Percentiles rank a stretch among this genome's conserved stretches.
Evolutionary conservation across 2,329 filamentous ascomycete genomes (phyloP).

Genomic region (Trichoderma asperellum): DNA sequence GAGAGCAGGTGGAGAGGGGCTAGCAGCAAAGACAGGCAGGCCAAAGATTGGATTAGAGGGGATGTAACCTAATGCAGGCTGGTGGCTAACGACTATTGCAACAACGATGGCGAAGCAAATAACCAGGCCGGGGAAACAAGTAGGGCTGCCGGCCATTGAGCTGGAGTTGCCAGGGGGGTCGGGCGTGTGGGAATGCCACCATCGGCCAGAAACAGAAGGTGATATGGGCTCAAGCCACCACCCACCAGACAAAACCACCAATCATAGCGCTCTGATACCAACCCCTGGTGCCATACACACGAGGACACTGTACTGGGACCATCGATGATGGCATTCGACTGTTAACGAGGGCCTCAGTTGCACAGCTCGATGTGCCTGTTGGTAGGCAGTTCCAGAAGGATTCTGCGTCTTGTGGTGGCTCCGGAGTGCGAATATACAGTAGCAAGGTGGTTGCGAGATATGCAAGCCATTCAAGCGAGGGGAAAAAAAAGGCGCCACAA

Average conservation of each 20-base stretch:
- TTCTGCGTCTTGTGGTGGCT: conserved; percentile 32
- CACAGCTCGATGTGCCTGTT: conserved; percentile 28
- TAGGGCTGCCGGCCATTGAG: conserved; percentile 37
- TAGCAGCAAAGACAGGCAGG: conserved; percentile 29
- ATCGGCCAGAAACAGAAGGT: conserved; percentile 45
- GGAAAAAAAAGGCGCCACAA: conserved; percentile 18
- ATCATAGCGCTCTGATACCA: conserved; percentile 39
- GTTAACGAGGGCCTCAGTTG: conserved; percentile 28
- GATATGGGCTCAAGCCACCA: conserved; percentile 40
- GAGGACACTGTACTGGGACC: conserved; percentile 30
- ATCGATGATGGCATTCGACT: conserved; percentile 29
- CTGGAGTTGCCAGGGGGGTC: conserved; percentile 32
- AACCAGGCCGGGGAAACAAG: conserved; percentile 29
- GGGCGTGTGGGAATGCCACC: conserved; percentile 42
- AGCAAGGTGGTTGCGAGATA: not conserved
- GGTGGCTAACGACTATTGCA: conserved; percentile 31
- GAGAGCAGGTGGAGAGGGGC: conserved; percentile 28
- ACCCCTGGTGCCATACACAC: conserved; percentile 31
- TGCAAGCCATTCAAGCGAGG: conserved; percentile 20
- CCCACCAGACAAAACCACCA: conserved; percentile 38
- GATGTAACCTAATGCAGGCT: conserved; percentile 35
- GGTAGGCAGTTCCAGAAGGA: conserved; percentile 38
- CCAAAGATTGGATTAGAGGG: conserved; percentile 26
- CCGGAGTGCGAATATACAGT: conserved; percentile 3
- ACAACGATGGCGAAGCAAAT: conserved; percentile 31